Base-by-base conservation (phyloP, 78 protist genomes). In the Capsaspora owczarzaki region DNA sequence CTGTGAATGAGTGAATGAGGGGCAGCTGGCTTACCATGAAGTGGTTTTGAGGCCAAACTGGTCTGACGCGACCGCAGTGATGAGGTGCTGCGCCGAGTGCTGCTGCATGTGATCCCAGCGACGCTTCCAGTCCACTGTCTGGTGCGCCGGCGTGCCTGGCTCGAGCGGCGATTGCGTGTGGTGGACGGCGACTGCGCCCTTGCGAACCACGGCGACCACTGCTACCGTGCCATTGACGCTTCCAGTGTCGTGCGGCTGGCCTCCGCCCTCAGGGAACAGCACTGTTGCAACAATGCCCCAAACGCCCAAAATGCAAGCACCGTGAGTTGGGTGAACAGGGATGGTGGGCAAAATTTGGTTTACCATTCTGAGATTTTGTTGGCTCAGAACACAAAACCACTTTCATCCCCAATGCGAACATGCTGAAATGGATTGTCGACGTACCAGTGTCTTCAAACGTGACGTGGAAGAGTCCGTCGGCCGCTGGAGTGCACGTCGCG, bases 221-320 rank as follows among this genome's bases (percentile, higher is more conserved):
- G 16, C 56, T 16, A 16, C n/a, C 56, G 16, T 16, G 16, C 16
- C 16, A 16, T 49, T 49, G 16, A 49, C 16, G 10, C 16, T 16
- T 20, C 56, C 56, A 16, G 10, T 5, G 66, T 76, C 80, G 5
- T 4, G 41, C 10, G 80, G 80, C 31, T 76, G 80, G 47, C 80
- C 80, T 2, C 80, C 80, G 44, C 80, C 80, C n/a, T 76, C 80
- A 25, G 80, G 80, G 47, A 76, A 76, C 49, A 76, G 49, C 43
- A 76, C 80, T 3, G 63, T 76, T 23, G 56, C n/a, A 49, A n/a
- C n/a, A n/a, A n/a, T n/a, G n/a, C n/a, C n/a, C n/a, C n/a, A n/a
- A n/a, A n/a, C n/a, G n/a, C n/a, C n/a, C n/a, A n/a, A n/a, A n/a
- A n/a, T n/a, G n/a, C n/a, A n/a, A n/a, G n/a, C n/a, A n/a, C n/a